Evolutionary conservation across 75 land plant species (phyloP), one percentile per base, ranked within the genome.

Genomic region (Cupressus sempervirens): DNA sequence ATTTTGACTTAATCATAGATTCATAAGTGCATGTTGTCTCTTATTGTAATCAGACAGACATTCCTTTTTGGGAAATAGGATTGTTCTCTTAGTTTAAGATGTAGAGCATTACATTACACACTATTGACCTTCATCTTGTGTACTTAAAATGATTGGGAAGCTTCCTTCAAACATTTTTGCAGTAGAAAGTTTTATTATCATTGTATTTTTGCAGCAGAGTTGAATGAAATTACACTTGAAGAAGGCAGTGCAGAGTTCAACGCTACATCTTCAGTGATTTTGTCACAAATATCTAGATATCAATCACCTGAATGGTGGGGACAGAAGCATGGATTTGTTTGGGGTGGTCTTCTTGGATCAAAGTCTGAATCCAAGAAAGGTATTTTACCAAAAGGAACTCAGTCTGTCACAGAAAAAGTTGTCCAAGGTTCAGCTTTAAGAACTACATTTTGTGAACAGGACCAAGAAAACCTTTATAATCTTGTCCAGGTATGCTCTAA

Each of bases 391-490:
- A 65, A 77, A 50, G 76, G 82, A 73, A 84, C 38, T 46, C 26
- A 11, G 41, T 81, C 75, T 23, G 74, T 81, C 76, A 84, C 85
- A 30, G 76, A 38, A 15, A 46, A 40, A 36, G 13, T 2, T 20
- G 35, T n/a, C 40, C 54, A 29, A 85, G 87, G n/a, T 58, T 68
- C 87, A 74, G 29, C 45, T 32, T 16, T 32, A 53, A 85, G 86
- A 35, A 52, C 65, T 46, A 80, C 84, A 43, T 97, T 97, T 92
- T 80, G 80, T 88, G 99, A 97, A 84, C 88, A 97, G 85, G 99
- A 97, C 84, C 98, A 97, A 84, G 98, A 97, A 85, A 88, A 94
- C 81, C 89, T 97, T 68, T 97, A 97, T 88, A 97, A 97, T 0
- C 93, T 95, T 88, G 99, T 93, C 0, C 98, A 97, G 87, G 99